phyloP scores from a whole-genome alignment of 2,329 filamentous ascomycete species.

The Ophiostoma montium region DNA sequence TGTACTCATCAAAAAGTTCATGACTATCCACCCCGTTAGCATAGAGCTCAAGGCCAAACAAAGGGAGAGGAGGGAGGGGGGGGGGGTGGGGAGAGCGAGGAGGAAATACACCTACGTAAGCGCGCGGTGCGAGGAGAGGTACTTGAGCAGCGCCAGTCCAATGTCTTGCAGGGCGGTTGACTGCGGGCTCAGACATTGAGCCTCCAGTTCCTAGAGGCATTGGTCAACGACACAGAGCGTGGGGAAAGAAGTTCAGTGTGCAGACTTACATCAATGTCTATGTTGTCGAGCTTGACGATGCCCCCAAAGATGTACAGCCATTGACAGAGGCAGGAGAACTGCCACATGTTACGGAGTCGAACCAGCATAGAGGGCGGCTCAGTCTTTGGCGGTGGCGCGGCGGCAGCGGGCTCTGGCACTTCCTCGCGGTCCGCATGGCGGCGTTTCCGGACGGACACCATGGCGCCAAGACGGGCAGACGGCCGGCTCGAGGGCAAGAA shows the following conservation, averaged over 20 bases:
- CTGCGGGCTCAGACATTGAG: constrained; percentile 68
- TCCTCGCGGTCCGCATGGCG: background rate
- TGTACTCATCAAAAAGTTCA: constrained; percentile 88
- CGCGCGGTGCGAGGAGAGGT: constrained; percentile 83
- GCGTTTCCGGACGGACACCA: constrained; percentile 29
- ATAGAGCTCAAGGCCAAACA: too few species aligned
- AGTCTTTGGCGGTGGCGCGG: background rate
- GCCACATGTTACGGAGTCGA: constrained; percentile 78
- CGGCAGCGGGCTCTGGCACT: background rate
- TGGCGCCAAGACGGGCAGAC: background rate
- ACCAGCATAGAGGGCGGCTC: constrained; percentile 35
- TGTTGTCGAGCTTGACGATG: constrained; percentile 73
- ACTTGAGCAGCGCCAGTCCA: constrained; percentile 77
- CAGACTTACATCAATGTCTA: constrained; percentile 69
- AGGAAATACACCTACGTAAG: constrained; percentile 64
- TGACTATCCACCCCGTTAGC: constrained; percentile 33
- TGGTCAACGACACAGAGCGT: too few species aligned
- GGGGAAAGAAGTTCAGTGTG: background rate
- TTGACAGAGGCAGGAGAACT: constrained; percentile 87
- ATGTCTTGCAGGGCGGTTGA: constrained; percentile 67
- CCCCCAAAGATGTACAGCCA: constrained; percentile 87
- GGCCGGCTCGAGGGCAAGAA: background rate
- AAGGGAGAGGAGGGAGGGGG: background rate
- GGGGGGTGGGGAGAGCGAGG: too few species aligned
- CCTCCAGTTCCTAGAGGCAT: constrained; percentile 64